phyloP scores from a whole-genome alignment of 768 basidiomycete genomes.

The Russula olivacea region DNA sequence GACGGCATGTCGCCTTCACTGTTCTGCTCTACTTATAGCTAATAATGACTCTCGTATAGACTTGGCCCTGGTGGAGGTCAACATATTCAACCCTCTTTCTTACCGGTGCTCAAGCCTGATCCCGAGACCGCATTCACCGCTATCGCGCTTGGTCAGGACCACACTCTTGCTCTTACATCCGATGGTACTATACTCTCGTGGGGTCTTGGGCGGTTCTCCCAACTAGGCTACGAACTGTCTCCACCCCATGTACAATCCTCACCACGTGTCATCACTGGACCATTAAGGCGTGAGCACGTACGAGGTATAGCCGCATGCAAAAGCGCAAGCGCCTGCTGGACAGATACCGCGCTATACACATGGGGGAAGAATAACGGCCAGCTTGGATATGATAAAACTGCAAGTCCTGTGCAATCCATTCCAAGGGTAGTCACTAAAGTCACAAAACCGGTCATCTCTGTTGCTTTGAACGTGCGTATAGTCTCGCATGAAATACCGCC shows the following conservation, averaged over 20 bases:
- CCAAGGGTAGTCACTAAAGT: slow-evolving; percentile 82
- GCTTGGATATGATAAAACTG: slow-evolving; percentile 74
- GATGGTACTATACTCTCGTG: slow-evolving; percentile 83
- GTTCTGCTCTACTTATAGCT: neutral
- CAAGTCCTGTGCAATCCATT: slow-evolving; percentile 66
- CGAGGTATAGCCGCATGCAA: slow-evolving; percentile 83
- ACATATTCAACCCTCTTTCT: slow-evolving; percentile 73
- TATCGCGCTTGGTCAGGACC: slow-evolving; percentile 89
- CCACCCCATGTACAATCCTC: slow-evolving; percentile 53
- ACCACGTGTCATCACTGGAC: slow-evolving; percentile 68
- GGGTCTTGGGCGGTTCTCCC: slow-evolving; percentile 85
- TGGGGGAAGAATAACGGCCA: slow-evolving; percentile 96
- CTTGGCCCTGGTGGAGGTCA: slow-evolving; percentile 55
- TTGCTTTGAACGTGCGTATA: slow-evolving; percentile 65
- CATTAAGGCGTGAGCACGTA: slow-evolving; percentile 72
- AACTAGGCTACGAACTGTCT: slow-evolving; percentile 84
- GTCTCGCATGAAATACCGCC: neutral
- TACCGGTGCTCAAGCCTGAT: slow-evolving; percentile 48
- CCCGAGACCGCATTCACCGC: slow-evolving; percentile 48
- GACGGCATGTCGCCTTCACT: slow-evolving; percentile 48
- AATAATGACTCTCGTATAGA: slow-evolving; percentile 33
- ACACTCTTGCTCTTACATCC: slow-evolving; percentile 79
- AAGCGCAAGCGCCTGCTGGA: slow-evolving; percentile 87
- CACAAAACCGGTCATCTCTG: slow-evolving; percentile 57
- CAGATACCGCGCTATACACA: slow-evolving; percentile 60